A percentile compares a stretch with the other conserved stretches of the same genome.
Evolutionary conservation across 2,329 filamentous ascomycete species (phyloP).

Genomic region (Cercospora sp.): DNA sequence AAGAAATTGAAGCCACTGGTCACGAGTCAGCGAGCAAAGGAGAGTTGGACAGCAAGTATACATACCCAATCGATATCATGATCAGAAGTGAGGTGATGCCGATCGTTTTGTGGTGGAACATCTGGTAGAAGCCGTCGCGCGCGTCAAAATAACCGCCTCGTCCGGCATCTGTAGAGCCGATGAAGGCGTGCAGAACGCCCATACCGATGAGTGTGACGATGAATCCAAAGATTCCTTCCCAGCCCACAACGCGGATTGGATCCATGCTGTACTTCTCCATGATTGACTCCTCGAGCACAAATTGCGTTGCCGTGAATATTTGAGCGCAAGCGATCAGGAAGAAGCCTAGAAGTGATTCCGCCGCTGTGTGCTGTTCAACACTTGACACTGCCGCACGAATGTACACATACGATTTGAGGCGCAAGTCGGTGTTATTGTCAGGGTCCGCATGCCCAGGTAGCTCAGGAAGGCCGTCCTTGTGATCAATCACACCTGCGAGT

Average conservation of each 20-base stretch:
- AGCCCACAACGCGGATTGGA: constrained; percentile 88
- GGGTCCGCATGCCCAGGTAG: constrained; percentile 36
- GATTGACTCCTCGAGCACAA: constrained; percentile 93
- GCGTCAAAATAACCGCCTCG: constrained; percentile 87
- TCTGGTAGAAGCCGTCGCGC: constrained; percentile 78
- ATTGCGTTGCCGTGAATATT: constrained; percentile 95
- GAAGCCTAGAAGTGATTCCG: constrained; percentile 77
- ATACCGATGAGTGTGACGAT: constrained; percentile 75
- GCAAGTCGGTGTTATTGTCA: constrained; percentile 30
- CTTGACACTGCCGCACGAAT: constrained; percentile 41
- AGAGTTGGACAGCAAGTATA: not conserved
- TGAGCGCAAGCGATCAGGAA: constrained; percentile 90
- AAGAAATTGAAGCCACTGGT: constrained; percentile 96
- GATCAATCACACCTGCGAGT: constrained; percentile 82
- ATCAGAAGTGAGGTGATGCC: constrained; percentile 80
- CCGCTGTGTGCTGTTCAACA: constrained; percentile 54
- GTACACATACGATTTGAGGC: constrained; percentile 21
- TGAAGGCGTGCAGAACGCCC: constrained; percentile 72
- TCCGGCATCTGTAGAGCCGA: constrained; percentile 75
- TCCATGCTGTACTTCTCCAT: constrained; percentile 77
- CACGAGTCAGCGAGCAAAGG: constrained; percentile 20
- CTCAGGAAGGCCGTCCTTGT: constrained; percentile 50
- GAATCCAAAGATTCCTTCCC: constrained; percentile 94
- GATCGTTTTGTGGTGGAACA: constrained; percentile 70
- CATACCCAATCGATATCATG: constrained; percentile 96